These are phyloP conservation scores for Capsicum rhomboideum DNA, from an alignment of 257 asterid species.

Conservation along the genomic window DNA sequence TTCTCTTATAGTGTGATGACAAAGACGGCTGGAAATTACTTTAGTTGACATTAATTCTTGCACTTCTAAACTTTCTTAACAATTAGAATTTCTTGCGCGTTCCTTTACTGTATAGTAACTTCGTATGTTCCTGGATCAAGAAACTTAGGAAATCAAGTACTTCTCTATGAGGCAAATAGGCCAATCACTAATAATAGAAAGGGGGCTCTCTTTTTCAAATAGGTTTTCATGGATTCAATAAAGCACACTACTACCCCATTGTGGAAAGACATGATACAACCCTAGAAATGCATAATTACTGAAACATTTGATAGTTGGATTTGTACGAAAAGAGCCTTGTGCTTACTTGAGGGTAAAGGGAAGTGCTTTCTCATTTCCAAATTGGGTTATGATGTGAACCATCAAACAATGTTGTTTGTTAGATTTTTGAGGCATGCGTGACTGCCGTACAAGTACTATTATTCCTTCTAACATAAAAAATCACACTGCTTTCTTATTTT, in stretches of 20 bases:
- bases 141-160: too few relatives aligned
- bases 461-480: background rate
- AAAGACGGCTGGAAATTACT: background rate
- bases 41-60: too few relatives aligned
- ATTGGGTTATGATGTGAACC: conserved; percentile 5
- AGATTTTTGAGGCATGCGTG: conserved; percentile 5
- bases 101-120: too few relatives aligned
- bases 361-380: background rate
- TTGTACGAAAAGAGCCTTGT: background rate
- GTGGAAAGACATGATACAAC: background rate
- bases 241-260: background rate
- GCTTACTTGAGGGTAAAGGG: background rate
- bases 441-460: background rate
- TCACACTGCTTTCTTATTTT: background rate
- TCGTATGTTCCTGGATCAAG: too few relatives aligned
- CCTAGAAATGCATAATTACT: background rate
- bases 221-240: background rate
- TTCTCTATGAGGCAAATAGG: too few relatives aligned
- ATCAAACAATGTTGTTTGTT: background rate
- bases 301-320: background rate
- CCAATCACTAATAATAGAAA: background rate
- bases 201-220: background rate
- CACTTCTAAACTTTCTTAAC: too few relatives aligned
- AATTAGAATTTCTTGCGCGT: too few relatives aligned
- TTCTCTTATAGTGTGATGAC: background rate